A percentile compares a stretch with the other conserved stretches of the same genome.
Conservation (phyloP, 306 rosid genomes). For the Acmispon strigosus region DNA sequence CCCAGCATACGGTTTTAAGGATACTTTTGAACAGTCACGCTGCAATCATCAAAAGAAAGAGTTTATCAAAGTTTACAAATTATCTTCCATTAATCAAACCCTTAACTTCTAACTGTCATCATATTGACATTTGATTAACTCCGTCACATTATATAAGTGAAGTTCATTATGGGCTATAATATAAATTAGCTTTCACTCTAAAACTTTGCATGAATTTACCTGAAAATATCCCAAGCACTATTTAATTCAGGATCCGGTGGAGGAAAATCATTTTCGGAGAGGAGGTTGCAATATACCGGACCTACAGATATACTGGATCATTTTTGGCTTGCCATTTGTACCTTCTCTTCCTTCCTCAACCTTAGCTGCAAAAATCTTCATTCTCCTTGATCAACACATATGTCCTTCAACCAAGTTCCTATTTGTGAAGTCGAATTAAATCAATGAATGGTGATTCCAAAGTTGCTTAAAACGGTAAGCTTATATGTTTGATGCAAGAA, state of each 20-base stretch:
- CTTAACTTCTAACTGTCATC: too few species aligned
- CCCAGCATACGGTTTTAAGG: slow-evolving; percentile 76
- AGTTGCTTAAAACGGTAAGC: too few species aligned
- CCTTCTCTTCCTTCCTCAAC: slow-evolving; percentile 83
- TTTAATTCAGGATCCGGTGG: slow-evolving; percentile 40
- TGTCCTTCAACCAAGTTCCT: too few species aligned
- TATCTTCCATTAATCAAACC: too few species aligned
- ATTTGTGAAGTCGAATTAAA: too few species aligned
- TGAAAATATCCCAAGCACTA: slow-evolving; percentile 81
- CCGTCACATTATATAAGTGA: not conserved
- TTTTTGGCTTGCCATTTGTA: slow-evolving; percentile 55
- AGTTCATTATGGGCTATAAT: not conserved
- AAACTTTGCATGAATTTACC: slow-evolving; percentile 25
- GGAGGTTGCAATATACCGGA: slow-evolving; percentile 63
- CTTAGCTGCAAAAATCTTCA: slow-evolving; percentile 53
- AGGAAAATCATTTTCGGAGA: slow-evolving; percentile 53
- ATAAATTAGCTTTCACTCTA: not conserved
- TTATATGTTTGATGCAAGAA: too few species aligned
- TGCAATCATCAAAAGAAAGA: slow-evolving; percentile 23
- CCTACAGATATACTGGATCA: too few species aligned
- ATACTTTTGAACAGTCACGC: slow-evolving; percentile 41
- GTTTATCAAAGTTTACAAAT: not conserved
- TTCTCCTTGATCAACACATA: not conserved
- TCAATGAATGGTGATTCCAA: too few species aligned
- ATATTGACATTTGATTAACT: not conserved